These are phyloP conservation scores for Pisolithus sp. DNA, from an alignment of 768 basidiomycete species.

Conservation along the genomic window DNA sequence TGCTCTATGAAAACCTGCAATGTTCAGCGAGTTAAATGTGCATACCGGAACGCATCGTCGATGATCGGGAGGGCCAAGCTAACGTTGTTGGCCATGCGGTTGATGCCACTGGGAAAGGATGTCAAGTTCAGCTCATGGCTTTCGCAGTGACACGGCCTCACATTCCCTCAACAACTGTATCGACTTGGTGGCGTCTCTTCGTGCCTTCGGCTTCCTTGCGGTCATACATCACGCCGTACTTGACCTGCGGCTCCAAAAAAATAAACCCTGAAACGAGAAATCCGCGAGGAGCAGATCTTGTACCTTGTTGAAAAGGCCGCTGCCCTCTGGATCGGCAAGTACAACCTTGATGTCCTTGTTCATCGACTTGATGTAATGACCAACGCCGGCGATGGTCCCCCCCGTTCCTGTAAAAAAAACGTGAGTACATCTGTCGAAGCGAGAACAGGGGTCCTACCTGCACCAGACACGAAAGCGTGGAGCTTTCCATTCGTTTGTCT, in stretches of 20 bases:
- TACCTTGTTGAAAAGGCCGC: conserved; percentile 92
- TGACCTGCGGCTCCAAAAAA: conserved; percentile 46
- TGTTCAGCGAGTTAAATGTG: neutral
- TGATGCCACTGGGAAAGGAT: conserved; percentile 64
- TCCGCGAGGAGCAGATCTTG: neutral
- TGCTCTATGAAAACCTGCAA: neutral
- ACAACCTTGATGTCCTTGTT: conserved; percentile 61
- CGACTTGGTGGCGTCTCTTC: conserved; percentile 88
- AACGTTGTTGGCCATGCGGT: conserved; percentile 88
- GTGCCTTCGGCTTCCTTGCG: conserved; percentile 90
- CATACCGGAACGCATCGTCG: conserved; percentile 82
- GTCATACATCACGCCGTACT: conserved; percentile 93
- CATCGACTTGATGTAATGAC: conserved; percentile 72
- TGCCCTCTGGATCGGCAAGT: conserved; percentile 89
- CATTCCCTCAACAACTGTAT: conserved; percentile 95
- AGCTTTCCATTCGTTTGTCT: conserved; percentile 79
- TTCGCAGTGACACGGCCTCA: conserved; percentile 27
- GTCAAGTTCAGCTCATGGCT: neutral
- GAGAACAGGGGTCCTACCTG: conserved; percentile 44
- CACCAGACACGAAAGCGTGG: conserved; percentile 85
- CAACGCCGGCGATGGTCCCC: conserved; percentile 87
- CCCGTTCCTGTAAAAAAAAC: conserved; percentile 68
- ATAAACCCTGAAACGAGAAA: neutral
- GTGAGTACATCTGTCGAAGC: neutral
- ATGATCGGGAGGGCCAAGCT: conserved; percentile 77